Evolutionary conservation across 306 rosid species (phyloP), one percentile per base, ranked within the genome.

Genomic region (Potentilla sterilis): DNA sequence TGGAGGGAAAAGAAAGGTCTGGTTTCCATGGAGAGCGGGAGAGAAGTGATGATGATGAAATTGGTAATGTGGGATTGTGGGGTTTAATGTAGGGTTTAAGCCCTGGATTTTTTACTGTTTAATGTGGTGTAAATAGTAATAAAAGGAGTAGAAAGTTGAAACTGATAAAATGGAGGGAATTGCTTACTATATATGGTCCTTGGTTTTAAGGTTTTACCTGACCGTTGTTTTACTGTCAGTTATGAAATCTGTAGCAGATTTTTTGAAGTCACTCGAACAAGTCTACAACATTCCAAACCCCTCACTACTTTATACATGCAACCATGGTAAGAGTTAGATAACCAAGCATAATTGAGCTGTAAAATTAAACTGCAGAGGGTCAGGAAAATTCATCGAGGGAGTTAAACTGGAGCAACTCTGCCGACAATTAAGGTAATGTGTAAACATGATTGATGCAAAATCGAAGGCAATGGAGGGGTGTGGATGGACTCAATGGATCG

Each of bases 371-470:
- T 28, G 28, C 28, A 19, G 10, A 19, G 24, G 3, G 11, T 18
- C 21, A 5, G 57, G 2, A 51, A 16, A 51, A 48, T 48, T 18
- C 22, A 4, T 46, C 49, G 49, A 46, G 49, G 16, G 1, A 3
- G 52, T 14, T 12, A 46, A 46, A 46, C 19, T 49, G 22, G 57
- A 5, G 24, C 2, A 54, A n/a, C 4, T 54, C 73, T 77, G 80
- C 87, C 82, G 85, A 87, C 89, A 79, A 55, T 67, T 24, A 38
- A 16, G 77, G 63, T 51, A 5, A 5, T 16, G 6, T 0, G 57
- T 41, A 63, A 72, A 15, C 61, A 73, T 37, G 40, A 37, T 28
- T 2, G 52, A 72, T 35, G 49, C 1, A 37, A n/a, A n/a, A n/a
- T n/a, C n/a, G n/a, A n/a, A 48, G 62, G 5, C 46, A 66, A 48